These are phyloP conservation scores for Penicillium lividum DNA, from an alignment of 495 filamentous ascomycete genomes.

Conservation along the genomic window DNA sequence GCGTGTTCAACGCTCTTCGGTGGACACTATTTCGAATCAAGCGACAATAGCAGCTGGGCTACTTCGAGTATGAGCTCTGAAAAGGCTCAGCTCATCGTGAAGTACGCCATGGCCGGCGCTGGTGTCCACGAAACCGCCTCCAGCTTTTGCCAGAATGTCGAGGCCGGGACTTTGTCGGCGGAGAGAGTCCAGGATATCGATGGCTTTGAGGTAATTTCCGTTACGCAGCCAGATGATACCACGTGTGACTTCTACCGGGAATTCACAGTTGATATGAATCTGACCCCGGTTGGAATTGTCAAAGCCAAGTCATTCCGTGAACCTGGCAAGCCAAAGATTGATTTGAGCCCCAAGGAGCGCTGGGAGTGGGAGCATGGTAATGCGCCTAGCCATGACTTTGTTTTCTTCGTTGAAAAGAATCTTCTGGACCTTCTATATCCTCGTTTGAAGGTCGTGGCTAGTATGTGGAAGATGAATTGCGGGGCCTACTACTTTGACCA, in stretches of 20 bases:
- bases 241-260: slow-evolving; percentile 43
- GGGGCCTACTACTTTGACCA: slow-evolving; percentile 63
- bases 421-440: slow-evolving; percentile 61
- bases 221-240: slow-evolving; percentile 42
- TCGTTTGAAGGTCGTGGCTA: slow-evolving; percentile 74
- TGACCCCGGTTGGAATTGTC: slow-evolving; percentile 47
- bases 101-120: slow-evolving; percentile 42
- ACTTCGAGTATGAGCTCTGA: not conserved
- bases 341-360: slow-evolving; percentile 46
- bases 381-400: slow-evolving; percentile 41
- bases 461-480: slow-evolving; percentile 61
- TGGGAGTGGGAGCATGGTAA: slow-evolving; percentile 27
- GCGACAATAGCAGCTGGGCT: not conserved
- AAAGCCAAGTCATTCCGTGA: slow-evolving; percentile 43
- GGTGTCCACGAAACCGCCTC: slow-evolving; percentile 39
- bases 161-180: slow-evolving; percentile 28
- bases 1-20: slow-evolving; percentile 62
- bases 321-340: slow-evolving; percentile 38
- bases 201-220: slow-evolving; percentile 58
- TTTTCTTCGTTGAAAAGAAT: slow-evolving; percentile 68
- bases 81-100: slow-evolving; percentile 47
- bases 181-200: slow-evolving; percentile 44
- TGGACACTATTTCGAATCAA: slow-evolving; percentile 39
- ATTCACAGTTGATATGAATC: slow-evolving; percentile 28
- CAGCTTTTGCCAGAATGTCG: slow-evolving; percentile 30